Percentiles rank a stretch among this genome's conserved stretches.
phyloP scores from a whole-genome alignment of 306 rosid genomes.

The Herpetospermum pedunculosum region DNA sequence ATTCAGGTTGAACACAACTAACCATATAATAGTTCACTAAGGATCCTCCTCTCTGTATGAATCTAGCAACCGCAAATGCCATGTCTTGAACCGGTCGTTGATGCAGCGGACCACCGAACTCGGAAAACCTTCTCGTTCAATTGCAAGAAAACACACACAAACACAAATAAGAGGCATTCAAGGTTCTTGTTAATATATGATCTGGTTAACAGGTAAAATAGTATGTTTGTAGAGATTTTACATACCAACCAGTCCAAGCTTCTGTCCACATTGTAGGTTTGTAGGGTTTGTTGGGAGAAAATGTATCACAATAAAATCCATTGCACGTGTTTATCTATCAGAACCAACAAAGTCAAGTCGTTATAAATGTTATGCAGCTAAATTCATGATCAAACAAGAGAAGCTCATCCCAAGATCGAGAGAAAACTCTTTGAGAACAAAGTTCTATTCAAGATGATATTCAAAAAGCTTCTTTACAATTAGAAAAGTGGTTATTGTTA shows the following conservation, averaged over 20 bases:
- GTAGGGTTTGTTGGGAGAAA: slow-evolving; percentile 78
- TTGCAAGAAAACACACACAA: slow-evolving; percentile 3
- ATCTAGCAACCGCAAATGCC: slow-evolving; percentile 76
- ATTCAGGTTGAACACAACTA: slow-evolving; percentile 15
- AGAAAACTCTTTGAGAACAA: too few species aligned
- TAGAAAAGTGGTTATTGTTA: too few species aligned
- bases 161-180: neutral
- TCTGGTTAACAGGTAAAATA: neutral
- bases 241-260: slow-evolving; percentile 99
- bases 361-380: too few species aligned
- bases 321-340: slow-evolving; percentile 89
- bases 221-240: neutral
- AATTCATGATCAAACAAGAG: too few species aligned
- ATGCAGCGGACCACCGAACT: slow-evolving; percentile 81
- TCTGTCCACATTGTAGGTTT: slow-evolving; percentile 96
- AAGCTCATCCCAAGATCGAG: too few species aligned
- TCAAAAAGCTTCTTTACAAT: too few species aligned
- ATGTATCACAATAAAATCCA: slow-evolving; percentile 85
- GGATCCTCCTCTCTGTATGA: slow-evolving; percentile 89
- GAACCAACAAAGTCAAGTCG: neutral
- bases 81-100: slow-evolving; percentile 89
- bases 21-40: slow-evolving; percentile 94
- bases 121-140: slow-evolving; percentile 59
- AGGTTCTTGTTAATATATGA: neutral
- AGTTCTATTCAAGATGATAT: too few species aligned